Evolutionary conservation across 2,329 filamentous ascomycete genomes (phyloP), one percentile per base, ranked within the genome.

Genomic region (Pseudogymnoascus sp.): DNA sequence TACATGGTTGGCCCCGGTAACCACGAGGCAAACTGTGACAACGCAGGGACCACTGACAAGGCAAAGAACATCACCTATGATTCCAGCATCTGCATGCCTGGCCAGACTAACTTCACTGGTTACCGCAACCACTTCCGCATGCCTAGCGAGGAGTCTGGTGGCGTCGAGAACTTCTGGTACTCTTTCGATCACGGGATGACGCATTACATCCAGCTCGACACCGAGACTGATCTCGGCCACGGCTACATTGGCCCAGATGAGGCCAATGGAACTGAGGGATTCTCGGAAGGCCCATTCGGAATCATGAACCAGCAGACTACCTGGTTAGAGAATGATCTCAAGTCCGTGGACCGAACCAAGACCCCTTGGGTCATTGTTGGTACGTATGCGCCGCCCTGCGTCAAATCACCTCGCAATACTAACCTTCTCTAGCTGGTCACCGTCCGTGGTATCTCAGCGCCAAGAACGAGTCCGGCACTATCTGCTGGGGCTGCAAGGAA

Each of bases 1-100:
- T 86, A 86, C 74, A 82, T 83, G 81, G 77, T 77, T 7, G 76
- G 75, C n/a, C 81, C 81, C 0, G 83, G 83, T 0, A 86, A 85
- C 70, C 83, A 85, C 69, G 84, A 86, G 69, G 82, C 83, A 0
- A 72, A 74, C 41, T 85, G 83, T 68, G 60, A 61, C 35, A 65
- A 68, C 36, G 66, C 65, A 58, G 66, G 66, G 44, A 64, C 65
- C 7, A 63, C 65, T n/a, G 62, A 69, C 75, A 48, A 48, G 63
- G 77, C 80, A 68, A 68, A 80, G 9, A 72, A 73, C 1, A 73
- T 79, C 64, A 70, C 71, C 4, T 69, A 69, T 5, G 66, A 67
- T 9, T 65, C 73, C 36, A 80, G 81, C 68, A 61, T 78, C 2
- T 82, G 80, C 65, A 77, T 78, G 0, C 71, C 74, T 2, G 82